Base-by-base conservation (phyloP, 345 rosid genomes). In the Iberis pinnata region DNA sequence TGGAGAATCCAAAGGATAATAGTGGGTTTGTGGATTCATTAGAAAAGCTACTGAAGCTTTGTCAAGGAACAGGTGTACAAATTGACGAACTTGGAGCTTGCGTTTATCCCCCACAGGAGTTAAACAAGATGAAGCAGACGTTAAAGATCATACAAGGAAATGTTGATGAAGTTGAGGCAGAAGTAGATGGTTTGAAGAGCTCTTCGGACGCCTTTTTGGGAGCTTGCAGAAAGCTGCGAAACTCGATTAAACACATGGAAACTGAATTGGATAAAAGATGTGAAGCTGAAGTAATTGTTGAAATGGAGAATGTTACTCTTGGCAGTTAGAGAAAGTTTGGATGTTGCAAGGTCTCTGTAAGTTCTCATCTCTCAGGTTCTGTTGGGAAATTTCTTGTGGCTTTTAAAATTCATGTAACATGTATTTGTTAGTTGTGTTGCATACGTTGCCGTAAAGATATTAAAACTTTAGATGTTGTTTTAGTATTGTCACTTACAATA, bases 41-140 rank as follows among this genome's bases (percentile, higher is more conserved):
- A 46, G 98, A 90, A 76, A 79, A 76, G 48, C 26, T 87, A 24
- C 69, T 84, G 75, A 87, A 78, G 70, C 49, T 69, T 3, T 80
- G 93, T 65, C 78, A 69, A 70, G 89, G 71, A 58, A 70, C 76
- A 0, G 89, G 89, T 9, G 65, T 52, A 47, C 83, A 82, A 60
- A 78, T 87, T 1, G 89, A 87, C 11, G 98, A 90, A 61, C 72
- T 87, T 4, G 93, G 93, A 42, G 37, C 37, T 32, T 84, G 78
- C 39, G 82, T 90, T 48, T 87, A 90, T 60, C 96, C 98, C 0
- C 95, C 96, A 0, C 95, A 87, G 55, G 98, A 90, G 71, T 4
- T 74, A 16, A 40, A 61, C 9, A 75, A 72, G 10, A 82, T 84
- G 70, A 69, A 32, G 47, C 69, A 51, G 7, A 70, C 79, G 11